These are phyloP conservation scores for Kernera saxatilis DNA, from an alignment of 345 rosid genomes.

Conservation along the genomic window DNA sequence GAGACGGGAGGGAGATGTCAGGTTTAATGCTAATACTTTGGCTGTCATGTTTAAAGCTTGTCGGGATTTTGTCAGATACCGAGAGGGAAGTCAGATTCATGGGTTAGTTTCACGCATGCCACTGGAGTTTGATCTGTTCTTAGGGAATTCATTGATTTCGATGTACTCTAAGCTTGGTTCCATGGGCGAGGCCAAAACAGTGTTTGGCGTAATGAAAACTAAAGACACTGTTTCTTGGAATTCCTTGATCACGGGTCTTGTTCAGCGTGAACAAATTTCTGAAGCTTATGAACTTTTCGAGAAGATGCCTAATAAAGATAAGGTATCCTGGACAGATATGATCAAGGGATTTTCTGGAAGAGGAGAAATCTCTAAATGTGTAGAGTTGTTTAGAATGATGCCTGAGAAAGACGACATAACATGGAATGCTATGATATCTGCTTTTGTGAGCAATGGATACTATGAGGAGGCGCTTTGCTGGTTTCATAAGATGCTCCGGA, in stretches of 20 bases:
- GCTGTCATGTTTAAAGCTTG: constrained; percentile 66
- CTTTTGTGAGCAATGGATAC: constrained; percentile 52
- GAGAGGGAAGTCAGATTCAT: constrained; percentile 61
- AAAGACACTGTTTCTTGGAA: constrained; percentile 75
- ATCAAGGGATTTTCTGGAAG: constrained; percentile 46
- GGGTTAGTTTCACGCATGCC: constrained; percentile 46
- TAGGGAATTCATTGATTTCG: constrained; percentile 58
- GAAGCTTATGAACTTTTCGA: constrained; percentile 55
- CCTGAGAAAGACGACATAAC: constrained; percentile 62
- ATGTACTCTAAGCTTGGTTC: constrained; percentile 62
- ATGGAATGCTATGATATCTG: constrained; percentile 75
- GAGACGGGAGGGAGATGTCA: constrained; percentile 51
- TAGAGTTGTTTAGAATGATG: constrained; percentile 59
- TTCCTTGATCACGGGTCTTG: constrained; percentile 57
- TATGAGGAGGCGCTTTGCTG: constrained; percentile 51
- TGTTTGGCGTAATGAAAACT: constrained; percentile 39
- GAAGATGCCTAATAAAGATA: constrained; percentile 60
- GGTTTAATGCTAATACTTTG: constrained; percentile 50
- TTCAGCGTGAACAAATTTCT: constrained; percentile 37
- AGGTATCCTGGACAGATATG: constrained; percentile 77
- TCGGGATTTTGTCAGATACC: constrained; percentile 33
- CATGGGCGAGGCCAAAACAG: constrained; percentile 36
- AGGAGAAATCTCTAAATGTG: constrained; percentile 41
- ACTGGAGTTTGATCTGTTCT: constrained; percentile 45
- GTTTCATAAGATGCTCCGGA: constrained; percentile 52